Evolutionary conservation across 2,329 filamentous ascomycete genomes (phyloP).

Genomic region (Calonectria crousiana): DNA sequence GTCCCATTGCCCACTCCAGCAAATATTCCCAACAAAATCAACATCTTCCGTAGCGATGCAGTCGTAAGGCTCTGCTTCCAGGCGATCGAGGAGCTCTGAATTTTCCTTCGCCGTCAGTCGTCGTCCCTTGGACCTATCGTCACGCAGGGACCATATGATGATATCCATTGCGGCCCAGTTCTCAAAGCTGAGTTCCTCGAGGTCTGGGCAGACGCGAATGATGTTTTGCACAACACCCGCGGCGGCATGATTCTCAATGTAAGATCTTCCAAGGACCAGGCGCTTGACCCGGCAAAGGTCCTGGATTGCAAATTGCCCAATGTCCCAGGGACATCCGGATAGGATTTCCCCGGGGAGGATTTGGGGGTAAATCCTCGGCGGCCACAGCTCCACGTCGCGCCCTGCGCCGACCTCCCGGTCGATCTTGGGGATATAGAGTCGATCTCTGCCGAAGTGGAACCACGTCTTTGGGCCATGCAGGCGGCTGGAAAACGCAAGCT

Average conservation of each 20-base stretch:
- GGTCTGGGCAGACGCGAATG: background rate
- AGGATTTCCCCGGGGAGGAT: background rate
- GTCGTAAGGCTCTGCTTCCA: background rate
- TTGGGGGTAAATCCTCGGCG: background rate
- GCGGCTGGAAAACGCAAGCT: background rate
- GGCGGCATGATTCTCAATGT: background rate
- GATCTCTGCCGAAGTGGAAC: background rate
- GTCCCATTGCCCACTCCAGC: background rate
- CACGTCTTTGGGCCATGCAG: background rate
- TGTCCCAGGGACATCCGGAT: background rate
- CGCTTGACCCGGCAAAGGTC: background rate
- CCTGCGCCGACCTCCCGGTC: background rate
- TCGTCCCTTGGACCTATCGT: too few relatives aligned
- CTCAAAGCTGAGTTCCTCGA: background rate
- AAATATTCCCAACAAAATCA: background rate
- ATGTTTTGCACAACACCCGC: background rate
- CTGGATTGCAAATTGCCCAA: background rate
- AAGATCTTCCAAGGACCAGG: background rate
- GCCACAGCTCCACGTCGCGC: background rate
- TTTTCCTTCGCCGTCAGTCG: background rate
- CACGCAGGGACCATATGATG: background rate
- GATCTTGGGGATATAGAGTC: background rate
- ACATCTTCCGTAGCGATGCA: background rate
- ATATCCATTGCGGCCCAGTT: background rate
- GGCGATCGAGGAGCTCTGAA: rapidly evolving